Percentiles rank a stretch among this genome's conserved stretches.
Evolutionary conservation across 345 rosid species (phyloP).

Genomic region (Rhodamnia argentea): DNA sequence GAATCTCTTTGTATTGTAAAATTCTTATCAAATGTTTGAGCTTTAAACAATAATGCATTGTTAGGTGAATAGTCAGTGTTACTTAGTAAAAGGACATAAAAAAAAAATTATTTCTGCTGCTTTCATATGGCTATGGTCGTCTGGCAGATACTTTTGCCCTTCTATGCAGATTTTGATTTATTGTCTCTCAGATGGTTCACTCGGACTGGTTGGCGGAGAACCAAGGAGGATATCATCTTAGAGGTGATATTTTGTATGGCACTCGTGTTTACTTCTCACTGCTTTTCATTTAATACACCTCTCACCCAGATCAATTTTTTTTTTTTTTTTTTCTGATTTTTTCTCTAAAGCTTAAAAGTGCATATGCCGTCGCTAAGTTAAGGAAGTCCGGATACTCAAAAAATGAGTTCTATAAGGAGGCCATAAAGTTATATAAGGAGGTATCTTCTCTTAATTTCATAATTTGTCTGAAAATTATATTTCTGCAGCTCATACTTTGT

Average conservation of each 20-base stretch:
- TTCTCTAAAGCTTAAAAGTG: slow-evolving; percentile 58
- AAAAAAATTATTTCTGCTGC: not conserved
- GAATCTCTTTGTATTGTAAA: not conserved
- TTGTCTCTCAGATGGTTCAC: slow-evolving; percentile 66
- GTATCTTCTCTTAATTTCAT: slow-evolving; percentile 18
- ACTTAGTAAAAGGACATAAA: not conserved
- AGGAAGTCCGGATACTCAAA: slow-evolving; percentile 85
- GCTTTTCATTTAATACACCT: not conserved
- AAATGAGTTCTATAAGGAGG: slow-evolving; percentile 66
- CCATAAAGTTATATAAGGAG: slow-evolving; percentile 66
- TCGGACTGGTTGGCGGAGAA: slow-evolving; percentile 79
- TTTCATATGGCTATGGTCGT: not conserved
- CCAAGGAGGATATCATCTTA: slow-evolving; percentile 64
- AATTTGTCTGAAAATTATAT: not conserved
- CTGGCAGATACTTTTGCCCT: not conserved
- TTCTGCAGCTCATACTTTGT: not conserved
- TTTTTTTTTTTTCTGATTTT: not conserved
- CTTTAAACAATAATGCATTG: not conserved
- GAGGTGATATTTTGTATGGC: slow-evolving; percentile 37
- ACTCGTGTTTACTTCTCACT: not conserved
- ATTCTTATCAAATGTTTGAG: not conserved
- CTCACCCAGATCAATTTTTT: not conserved
- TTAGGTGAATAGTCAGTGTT: not conserved
- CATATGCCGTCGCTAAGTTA: slow-evolving; percentile 74
- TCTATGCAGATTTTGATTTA: not conserved